Evolutionary conservation across 371 early-diverging fungal genomes (phyloP).

Genomic region (Funneliformis caledonium): DNA sequence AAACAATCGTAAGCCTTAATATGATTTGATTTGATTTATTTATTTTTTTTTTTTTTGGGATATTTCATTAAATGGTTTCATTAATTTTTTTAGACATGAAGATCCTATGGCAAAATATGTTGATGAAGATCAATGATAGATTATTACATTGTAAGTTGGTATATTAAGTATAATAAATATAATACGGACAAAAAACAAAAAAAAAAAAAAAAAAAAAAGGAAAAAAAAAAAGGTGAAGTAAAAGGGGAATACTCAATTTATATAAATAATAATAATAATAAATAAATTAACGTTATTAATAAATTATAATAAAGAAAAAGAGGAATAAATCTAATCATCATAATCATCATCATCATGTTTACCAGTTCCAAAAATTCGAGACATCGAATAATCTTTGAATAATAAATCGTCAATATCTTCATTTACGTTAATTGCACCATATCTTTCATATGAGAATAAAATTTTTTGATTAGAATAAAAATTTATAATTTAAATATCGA

Average conservation of each 20-base stretch:
- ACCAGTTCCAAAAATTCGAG: not conserved
- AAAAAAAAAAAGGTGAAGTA: too few species aligned
- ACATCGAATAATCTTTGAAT: not conserved
- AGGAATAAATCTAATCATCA: not conserved
- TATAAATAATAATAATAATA: not conserved
- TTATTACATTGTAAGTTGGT: not conserved
- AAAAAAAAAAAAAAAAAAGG: too few species aligned
- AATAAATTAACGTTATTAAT: not conserved
- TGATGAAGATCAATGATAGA: slow-evolving; percentile 13
- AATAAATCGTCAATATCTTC: slow-evolving; percentile 2
- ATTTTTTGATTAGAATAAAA: not conserved
- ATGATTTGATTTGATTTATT: not conserved
- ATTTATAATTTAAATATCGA: not conserved
- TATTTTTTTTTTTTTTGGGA: not conserved
- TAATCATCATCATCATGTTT: not conserved
- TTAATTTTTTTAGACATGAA: slow-evolving; percentile 24
- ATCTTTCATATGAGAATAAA: not conserved
- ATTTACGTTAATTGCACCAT: not conserved
- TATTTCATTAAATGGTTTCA: not conserved
- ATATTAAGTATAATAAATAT: too few species aligned
- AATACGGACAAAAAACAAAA: too few species aligned
- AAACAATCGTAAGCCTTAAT: slow-evolving; percentile 38
- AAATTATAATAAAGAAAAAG: not conserved
- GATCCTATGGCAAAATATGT: slow-evolving; percentile 40
- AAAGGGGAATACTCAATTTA: not conserved